Evolutionary conservation across 2,329 filamentous ascomycete species (phyloP), one percentile per base, ranked within the genome.

Genomic region (Periconia sp.): DNA sequence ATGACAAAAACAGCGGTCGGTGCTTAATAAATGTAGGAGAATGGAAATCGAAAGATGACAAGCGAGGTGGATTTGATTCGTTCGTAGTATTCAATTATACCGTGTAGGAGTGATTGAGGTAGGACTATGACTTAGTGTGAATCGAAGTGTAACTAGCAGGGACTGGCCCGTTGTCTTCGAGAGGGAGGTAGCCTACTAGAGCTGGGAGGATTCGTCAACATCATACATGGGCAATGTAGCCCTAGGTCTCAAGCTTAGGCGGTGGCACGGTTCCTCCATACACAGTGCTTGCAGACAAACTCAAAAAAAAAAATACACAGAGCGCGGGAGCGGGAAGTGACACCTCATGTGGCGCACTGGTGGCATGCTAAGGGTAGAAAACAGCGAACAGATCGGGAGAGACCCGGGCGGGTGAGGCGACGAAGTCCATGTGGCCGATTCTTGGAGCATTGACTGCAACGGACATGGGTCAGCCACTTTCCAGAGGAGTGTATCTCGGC

Each of bases 111-210:
- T 65, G 64, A 69, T 66, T 59, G 56, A 57, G 49, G 62, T 17
- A 59, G 54, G 61, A 60, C 66, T 70, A 67, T 65, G 60, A 56
- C 60, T 58, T 66, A 64, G 60, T 60, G 50, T 49, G 62, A 58
- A 66, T 67, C 62, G 60, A 31, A 68, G 61, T 55, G 62, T 59
- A 58, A 61, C 63, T 68, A 67, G 61, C 56, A 59, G 59, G 60
- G 59, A 58, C 54, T 51, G 52, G 59, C 52, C 55, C 57, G 54
- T 58, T 46, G 54, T 61, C 50, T 60, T 62, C 60, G 60, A 66
- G 65, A 55, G 50, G 66, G 66, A 57, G 49, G 63, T 18, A 54
- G 59, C 13, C 6, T 69, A 62, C 59, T 61, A 65, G 56, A 64
- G 64, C 61, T 65, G 58, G 60, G 62, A 54, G 54, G 58, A 61